A percentile compares a stretch with the other conserved stretches of the same genome.
phyloP scores from a whole-genome alignment of 495 filamentous ascomycete species.

The Collariella sp. region DNA sequence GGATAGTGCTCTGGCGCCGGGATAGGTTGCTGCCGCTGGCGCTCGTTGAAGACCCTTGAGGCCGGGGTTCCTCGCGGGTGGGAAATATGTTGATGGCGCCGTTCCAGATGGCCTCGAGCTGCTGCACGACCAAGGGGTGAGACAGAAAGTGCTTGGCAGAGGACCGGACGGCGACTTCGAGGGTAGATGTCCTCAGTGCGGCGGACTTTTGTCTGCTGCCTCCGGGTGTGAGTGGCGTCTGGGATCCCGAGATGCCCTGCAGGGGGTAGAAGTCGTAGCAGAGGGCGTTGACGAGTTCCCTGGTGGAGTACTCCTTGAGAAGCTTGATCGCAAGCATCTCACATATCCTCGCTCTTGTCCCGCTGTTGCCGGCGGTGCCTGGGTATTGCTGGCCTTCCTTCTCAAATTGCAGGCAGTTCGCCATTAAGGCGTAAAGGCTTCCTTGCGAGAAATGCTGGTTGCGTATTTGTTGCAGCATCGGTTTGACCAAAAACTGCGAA shows the following conservation, averaged over 20 bases:
- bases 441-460: conserved; percentile 73
- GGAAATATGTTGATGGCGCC: conserved; percentile 90
- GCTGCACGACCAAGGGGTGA: conserved; percentile 82
- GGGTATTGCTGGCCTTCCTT: conserved; percentile 76
- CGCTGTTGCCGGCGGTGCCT: conserved; percentile 71
- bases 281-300: conserved; percentile 83
- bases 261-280: conserved; percentile 93
- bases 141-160: conserved; percentile 83
- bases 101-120: conserved; percentile 92
- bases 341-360: conserved; percentile 75
- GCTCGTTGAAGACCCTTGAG: conserved; percentile 28
- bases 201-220: conserved; percentile 33
- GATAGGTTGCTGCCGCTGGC: conserved; percentile 15
- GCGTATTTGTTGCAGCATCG: conserved; percentile 73
- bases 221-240: conserved; percentile 37
- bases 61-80: conserved; percentile 71
- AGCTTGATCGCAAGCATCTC: conserved; percentile 89
- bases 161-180: conserved; percentile 85
- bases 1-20: conserved; percentile 27
- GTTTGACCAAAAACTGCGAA: conserved; percentile 90
- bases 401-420: conserved; percentile 85
- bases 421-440: conserved; percentile 81
- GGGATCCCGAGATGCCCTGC: conserved; percentile 52
- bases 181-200: conserved; percentile 70
- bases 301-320: conserved; percentile 76